phyloP scores from a whole-genome alignment of 768 basidiomycete species.

The Pisolithus albus region DNA sequence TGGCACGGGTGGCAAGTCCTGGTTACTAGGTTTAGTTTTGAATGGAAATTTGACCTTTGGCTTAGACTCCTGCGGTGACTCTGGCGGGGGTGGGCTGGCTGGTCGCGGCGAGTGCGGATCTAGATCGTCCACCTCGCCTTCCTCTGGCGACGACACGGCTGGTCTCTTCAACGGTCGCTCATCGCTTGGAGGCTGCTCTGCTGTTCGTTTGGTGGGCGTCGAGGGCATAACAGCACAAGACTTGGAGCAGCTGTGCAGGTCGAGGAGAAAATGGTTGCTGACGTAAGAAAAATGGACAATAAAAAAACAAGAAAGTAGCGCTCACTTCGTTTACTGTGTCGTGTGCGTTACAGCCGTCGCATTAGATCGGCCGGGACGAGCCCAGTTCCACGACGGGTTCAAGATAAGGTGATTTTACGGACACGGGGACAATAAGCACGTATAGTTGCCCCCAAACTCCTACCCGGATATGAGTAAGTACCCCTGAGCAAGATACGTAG shows the following conservation, averaged over 20 bases:
- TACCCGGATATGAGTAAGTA: too few species aligned
- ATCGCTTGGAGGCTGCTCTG: conserved; percentile 46
- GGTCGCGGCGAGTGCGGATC: conserved; percentile 13
- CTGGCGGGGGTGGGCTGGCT: conserved; percentile 25
- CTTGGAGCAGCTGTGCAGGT: background rate
- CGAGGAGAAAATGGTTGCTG: conserved; percentile 8
- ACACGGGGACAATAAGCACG: too few species aligned
- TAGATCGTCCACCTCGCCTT: conserved; percentile 73
- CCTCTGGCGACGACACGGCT: conserved; percentile 63
- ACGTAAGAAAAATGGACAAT: background rate
- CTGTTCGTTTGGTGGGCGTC: conserved; percentile 46
- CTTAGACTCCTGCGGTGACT: conserved; percentile 29
- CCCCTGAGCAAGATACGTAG: too few species aligned
- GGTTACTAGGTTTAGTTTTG: conserved; percentile 44
- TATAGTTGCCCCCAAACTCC: too few species aligned
- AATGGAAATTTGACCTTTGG: conserved; percentile 69
- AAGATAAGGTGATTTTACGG: too few species aligned
- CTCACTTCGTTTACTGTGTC: too few species aligned
- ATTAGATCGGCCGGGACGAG: too few species aligned
- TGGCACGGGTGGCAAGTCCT: conserved; percentile 17
- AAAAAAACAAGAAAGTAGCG: too few species aligned
- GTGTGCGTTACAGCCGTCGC: too few species aligned
- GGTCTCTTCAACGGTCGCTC: conserved; percentile 49
- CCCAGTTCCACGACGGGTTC: too few species aligned
- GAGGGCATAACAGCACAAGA: conserved; percentile 4